Conservation (phyloP, 108 stramenopile species). For the Asterionellopsis glacialis region DNA sequence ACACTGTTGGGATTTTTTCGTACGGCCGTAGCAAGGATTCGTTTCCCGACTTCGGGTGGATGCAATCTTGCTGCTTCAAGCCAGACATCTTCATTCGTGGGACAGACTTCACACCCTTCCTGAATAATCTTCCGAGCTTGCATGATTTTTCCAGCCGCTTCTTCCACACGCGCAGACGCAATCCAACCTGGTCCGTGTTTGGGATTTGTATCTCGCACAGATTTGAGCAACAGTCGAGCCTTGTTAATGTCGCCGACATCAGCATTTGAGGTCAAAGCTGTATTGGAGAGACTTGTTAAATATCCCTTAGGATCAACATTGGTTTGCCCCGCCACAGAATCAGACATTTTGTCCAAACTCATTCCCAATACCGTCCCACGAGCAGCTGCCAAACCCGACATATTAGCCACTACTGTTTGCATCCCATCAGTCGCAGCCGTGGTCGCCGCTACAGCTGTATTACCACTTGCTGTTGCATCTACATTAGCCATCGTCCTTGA, state of each 20-base stretch:
- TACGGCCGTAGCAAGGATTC: conserved; percentile 82
- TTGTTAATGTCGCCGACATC: conserved; percentile 95
- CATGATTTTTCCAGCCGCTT: conserved; percentile 87
- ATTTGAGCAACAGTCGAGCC: conserved; percentile 90
- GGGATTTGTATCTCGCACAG: conserved; percentile 95
- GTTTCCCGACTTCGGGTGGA: conserved; percentile 79
- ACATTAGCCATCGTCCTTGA: conserved; percentile 28
- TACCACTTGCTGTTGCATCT: conserved; percentile 50
- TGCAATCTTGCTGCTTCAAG: conserved; percentile 96
- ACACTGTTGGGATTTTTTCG: conserved; percentile 61
- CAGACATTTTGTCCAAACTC: conserved; percentile 89
- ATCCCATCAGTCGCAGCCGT: conserved; percentile 28
- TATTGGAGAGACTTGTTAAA: conserved; percentile 78
- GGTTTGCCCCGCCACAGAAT: conserved; percentile 85
- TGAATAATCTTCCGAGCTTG: conserved; percentile 95
- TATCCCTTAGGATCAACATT: conserved; percentile 95
- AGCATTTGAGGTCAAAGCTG: conserved; percentile 52
- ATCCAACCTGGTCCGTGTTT: conserved; percentile 98
- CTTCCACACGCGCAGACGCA: conserved; percentile 96
- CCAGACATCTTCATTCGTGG: conserved; percentile 95
- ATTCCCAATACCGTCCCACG: conserved; percentile 90
- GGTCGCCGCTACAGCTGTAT: conserved; percentile 18
- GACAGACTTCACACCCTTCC: conserved; percentile 94
- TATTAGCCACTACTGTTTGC: conserved; percentile 25
- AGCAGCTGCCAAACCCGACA: conserved; percentile 81